These are phyloP conservation scores for Dendrobium huoshanense DNA, from an alignment of 106 monocot species.

Conservation along the genomic window DNA sequence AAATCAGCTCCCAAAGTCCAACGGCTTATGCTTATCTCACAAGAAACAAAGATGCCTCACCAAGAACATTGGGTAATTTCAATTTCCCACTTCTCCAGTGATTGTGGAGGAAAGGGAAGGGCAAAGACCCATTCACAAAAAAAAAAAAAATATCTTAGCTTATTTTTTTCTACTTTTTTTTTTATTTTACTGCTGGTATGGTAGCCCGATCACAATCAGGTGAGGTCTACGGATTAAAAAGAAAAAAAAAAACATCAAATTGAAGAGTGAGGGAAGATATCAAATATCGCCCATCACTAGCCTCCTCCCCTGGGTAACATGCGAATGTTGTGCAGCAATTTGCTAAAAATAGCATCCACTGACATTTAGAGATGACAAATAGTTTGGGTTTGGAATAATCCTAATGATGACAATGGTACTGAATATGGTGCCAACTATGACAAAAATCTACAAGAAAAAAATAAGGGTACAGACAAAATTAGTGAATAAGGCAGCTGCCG, in stretches of 20 bases:
- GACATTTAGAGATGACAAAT: neutral
- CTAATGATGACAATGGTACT: neutral
- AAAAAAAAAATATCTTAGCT: neutral
- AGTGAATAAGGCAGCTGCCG: neutral
- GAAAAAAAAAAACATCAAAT: neutral
- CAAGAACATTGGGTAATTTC: neutral
- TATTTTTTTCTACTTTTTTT: neutral
- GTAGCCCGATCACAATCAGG: neutral
- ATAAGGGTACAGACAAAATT: neutral
- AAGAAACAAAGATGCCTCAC: neutral
- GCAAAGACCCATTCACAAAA: neutral
- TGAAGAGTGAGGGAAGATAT: neutral
- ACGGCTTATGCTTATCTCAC: neutral
- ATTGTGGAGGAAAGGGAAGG: neutral
- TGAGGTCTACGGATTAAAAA: neutral
- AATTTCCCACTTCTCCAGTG: neutral
- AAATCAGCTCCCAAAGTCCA: neutral
- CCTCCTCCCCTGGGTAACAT: neutral
- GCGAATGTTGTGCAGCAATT: neutral
- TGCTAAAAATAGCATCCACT: neutral
- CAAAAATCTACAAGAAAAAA: neutral
- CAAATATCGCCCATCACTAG: neutral
- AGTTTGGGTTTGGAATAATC: neutral
- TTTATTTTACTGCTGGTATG: neutral
- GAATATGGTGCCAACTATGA: neutral